Percentiles rank a stretch among this genome's conserved stretches.
phyloP scores from a whole-genome alignment of 495 filamentous ascomycete species.

The Talaromyces stipitatus region DNA sequence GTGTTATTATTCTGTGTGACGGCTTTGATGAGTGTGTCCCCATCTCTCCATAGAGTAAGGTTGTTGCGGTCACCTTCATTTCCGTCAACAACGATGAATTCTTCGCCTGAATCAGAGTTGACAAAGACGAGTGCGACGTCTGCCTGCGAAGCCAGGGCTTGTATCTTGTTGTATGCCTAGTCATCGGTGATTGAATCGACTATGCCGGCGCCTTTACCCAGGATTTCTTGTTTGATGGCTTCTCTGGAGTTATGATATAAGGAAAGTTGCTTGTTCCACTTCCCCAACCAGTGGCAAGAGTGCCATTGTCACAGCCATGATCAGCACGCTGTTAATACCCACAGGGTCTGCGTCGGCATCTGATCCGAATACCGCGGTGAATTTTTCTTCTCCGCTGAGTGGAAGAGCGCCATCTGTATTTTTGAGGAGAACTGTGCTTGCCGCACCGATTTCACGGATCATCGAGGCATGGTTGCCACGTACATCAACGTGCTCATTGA shows the following conservation, averaged over 20 bases:
- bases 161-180: conserved; percentile 16
- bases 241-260: conserved; percentile 46
- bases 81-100: conserved; percentile 44
- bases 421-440: conserved; percentile 55
- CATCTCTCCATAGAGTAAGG: conserved; percentile 44
- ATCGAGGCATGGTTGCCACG: conserved; percentile 42
- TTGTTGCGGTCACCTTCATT: conserved; percentile 41
- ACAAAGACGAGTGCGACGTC: conserved; percentile 56
- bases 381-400: conserved; percentile 38
- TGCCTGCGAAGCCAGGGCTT: conserved; percentile 19
- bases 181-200: conserved; percentile 34
- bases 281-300: conserved; percentile 49
- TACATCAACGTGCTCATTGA: conserved; percentile 30
- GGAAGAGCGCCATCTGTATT: conserved; percentile 49
- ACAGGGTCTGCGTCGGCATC: conserved; percentile 48
- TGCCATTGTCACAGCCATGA: conserved; percentile 47
- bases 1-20: conserved; percentile 56
- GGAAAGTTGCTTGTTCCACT: conserved; percentile 48
- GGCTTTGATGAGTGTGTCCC: conserved; percentile 46
- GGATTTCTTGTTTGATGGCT: conserved; percentile 50
- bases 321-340: conserved; percentile 35
- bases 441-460: conserved; percentile 51
- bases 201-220: conserved; percentile 35
- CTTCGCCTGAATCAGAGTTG: conserved; percentile 49
- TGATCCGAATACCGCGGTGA: conserved; percentile 53